Conservation (phyloP, 345 rosid species). For the Microcos paniculata region DNA sequence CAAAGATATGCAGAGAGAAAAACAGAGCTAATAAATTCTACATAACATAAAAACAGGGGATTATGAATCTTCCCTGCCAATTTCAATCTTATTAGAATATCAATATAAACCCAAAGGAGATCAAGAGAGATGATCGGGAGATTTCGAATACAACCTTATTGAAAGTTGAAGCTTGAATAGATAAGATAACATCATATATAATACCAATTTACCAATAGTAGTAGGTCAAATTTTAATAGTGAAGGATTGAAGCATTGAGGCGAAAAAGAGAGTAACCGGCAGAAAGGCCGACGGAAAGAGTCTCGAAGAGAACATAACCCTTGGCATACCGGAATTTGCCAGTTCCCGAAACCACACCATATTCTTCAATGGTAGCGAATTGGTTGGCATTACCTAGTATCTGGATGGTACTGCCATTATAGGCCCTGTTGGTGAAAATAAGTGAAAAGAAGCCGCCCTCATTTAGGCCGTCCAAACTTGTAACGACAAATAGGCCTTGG, state of each 20-base stretch:
- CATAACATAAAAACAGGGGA: no score
- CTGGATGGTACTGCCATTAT: constrained; percentile 13
- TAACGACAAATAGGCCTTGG: neutral
- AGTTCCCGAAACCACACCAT: neutral
- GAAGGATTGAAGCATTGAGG: neutral
- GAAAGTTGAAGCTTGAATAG: no score
- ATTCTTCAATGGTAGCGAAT: constrained; percentile 1
- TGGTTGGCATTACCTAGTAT: constrained; percentile 5
- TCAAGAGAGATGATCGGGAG: no score
- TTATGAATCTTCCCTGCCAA: no score
- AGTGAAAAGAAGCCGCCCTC: neutral
- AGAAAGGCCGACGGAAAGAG: neutral
- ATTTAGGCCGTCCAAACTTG: constrained; percentile 7
- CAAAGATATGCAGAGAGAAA: no score
- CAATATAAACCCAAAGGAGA: no score
- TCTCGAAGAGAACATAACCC: constrained; percentile 12
- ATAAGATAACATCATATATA: no score
- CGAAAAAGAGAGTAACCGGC: neutral
- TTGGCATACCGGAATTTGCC: constrained; percentile 10
- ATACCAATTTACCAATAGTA: no score
- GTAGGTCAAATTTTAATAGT: no score
- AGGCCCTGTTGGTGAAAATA: constrained; percentile 13
- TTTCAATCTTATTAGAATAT: no score
- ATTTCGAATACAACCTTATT: no score
- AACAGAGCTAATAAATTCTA: no score